Base-by-base conservation (phyloP, 1,284 basidiomycete genomes). In the Phellopilus nigrolimitatus region DNA sequence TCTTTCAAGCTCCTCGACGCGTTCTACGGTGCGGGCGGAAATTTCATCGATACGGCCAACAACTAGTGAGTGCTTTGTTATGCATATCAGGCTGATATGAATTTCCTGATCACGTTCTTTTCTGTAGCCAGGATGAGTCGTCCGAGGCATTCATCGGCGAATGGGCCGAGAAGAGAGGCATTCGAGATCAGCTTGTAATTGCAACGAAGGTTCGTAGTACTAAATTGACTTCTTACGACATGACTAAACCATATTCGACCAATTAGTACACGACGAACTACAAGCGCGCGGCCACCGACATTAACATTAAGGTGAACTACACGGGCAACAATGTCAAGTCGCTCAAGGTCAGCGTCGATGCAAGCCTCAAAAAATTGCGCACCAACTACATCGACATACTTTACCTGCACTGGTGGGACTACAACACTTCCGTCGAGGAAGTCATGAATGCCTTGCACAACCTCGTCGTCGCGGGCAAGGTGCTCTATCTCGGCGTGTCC, bases 131-230 rank as follows among this genome's bases (percentile, higher is more conserved):
- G 49, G 61, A 63, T 21, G 62, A 60, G 15, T 49, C 53, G 3
- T 66, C 63, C 3, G 80, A 83, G 56, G 60, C 63, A 36, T 72
- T 78, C 52, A 72, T 82, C 31, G 80, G 80, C 1, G 78, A 78
- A 60, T 83, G 80, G 80, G 72, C 70, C 36, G 72, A 78, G 49
- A 42, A 60, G 8, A 67, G 74, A 4, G 71, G 68, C 0, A 78
- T 72, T 33, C 70, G 80, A 6, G 76, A 83, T 57, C 75, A 80
- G 58, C 63, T 76, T 8, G 72, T 79, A 46, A 66, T 81, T 40
- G 77, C 77, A 1, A 80, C 76, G 9, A 81, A 82, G 64, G 75
- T n/a, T n/a, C n/a, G n/a, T n/a, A n/a, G n/a, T n/a, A n/a, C n/a
- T n/a, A n/a, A n/a, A n/a, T n/a, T n/a, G n/a, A n/a, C n/a, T n/a